Base-by-base conservation (phyloP, 305 asterid species). In the Petunia hybrid region DNA sequence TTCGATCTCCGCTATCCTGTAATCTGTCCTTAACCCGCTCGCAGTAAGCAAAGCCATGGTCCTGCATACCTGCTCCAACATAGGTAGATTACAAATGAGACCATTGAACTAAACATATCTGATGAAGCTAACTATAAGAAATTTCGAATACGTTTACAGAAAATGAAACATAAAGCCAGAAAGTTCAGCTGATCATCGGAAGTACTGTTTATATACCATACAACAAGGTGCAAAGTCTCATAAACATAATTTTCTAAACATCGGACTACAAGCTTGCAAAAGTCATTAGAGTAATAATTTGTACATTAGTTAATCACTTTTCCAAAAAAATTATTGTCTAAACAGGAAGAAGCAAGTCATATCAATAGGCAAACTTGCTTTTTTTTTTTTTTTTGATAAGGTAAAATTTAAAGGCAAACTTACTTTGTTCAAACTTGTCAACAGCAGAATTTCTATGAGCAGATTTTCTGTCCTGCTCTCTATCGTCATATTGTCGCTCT, bases 1-100 rank as follows among this genome's bases (percentile, higher is more conserved):
- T 88, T 81, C 83, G 90, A 78, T 81, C 84, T 80, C 86, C 95
- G 87, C 93, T 84, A 78, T 87, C 91, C 77, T 82, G 90, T 78
- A 94, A 81, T 83, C 91, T 88, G 85, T 91, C 98, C 88, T 88
- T 92, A 87, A 97, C 91, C 87, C 91, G 92, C 84, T 91, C 94
- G 73, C 86, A 86, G 83, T 93, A 89, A 83, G 87, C 84, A 81
- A 89, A 77, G 73, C 85, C 91, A 63, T 88, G 91, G 76, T 87
- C 93, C 78, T 77, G 92, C 87, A 88, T 79, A 86, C 93, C 98
- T 96, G 94, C 82, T 69, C 66, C 87, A 78, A 85, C 66, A 85
- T 48, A 82, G 64, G 53, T 14, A 40, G 81, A 80, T 65, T 40
- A 41, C 42, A 9, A 57, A 48, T 7, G 9, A 56, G 6, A 41